Evolutionary conservation across 202 grass and related monocot species (phyloP).

Genomic region (Carex arenaria): DNA sequence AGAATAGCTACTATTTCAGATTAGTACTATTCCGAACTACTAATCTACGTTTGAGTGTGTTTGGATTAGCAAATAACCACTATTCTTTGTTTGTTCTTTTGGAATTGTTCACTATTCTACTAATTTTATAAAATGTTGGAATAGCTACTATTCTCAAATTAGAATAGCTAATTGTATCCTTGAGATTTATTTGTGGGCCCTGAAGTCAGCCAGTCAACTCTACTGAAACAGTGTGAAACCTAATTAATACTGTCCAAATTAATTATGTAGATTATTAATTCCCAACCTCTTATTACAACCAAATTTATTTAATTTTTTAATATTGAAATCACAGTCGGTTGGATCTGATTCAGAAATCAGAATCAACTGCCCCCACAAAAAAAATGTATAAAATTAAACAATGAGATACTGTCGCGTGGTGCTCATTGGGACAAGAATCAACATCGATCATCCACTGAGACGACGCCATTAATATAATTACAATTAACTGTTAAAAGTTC

Average conservation of each 20-base stretch:
- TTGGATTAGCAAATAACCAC: too few relatives aligned
- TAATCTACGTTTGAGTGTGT: too few relatives aligned
- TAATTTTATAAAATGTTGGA: too few relatives aligned
- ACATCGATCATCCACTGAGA: neutral
- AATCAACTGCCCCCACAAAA: neutral
- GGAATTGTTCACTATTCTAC: too few relatives aligned
- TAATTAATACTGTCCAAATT: neutral
- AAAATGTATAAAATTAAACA: neutral
- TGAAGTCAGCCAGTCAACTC: neutral
- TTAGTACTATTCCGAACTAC: too few relatives aligned
- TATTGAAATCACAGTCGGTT: neutral
- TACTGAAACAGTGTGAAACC: neutral
- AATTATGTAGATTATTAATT: neutral
- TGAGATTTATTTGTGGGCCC: neutral
- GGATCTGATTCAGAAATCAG: neutral
- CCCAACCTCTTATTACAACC: neutral
- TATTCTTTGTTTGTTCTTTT: too few relatives aligned
- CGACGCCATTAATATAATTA: neutral
- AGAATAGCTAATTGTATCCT: too few relatives aligned
- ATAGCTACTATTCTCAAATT: too few relatives aligned
- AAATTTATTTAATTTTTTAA: neutral
- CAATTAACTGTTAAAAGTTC: too few relatives aligned
- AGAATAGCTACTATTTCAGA: too few relatives aligned
- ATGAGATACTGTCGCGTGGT: neutral
- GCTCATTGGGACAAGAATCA: neutral